Base-by-base conservation (phyloP, 2,329 filamentous ascomycete species). In the Ceratocystis cubensis region DNA sequence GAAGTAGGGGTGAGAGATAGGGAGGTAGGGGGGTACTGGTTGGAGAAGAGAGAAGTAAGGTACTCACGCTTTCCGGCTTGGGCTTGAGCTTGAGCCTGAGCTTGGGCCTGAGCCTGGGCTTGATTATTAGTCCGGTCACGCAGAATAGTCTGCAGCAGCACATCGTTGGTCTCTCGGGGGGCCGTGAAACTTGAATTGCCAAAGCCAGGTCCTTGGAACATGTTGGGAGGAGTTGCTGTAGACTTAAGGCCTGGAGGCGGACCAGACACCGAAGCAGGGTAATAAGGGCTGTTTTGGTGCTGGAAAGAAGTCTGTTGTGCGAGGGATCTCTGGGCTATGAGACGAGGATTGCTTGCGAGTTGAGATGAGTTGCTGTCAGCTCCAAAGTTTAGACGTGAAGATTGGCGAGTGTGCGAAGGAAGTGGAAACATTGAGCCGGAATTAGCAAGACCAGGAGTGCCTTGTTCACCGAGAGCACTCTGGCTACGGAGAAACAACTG, bases 171-270 rank as follows among this genome's bases (percentile, higher is more conserved):
- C 69, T 95, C 92, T 76, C 94, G 91, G 69, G 86, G 85, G 68
- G 81, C 77, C 69, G 79, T 81, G 71, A 96, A 89, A 53, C 85
- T 85, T 63, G 82, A 80, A 69, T 83, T 87, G 57, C 89, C 89
- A 74, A 96, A 96, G 8, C 84, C 84, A 74, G 94, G 89, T 61
- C 88, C 88, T 75, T 96, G 91, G 37, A 96, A 97, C 84, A 96
- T 94, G 71, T 89, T 91, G 17, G 94, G 93, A 67, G 94, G 93
- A 20, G 93, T 97, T 53, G 91, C 91, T 1, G 92, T 92, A 25
- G 93, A 95, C 78, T 99, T 99, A 33, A 99, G 81, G 8, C 94
- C 94, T 0, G 94, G 95, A 68, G 94, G 94, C 33, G 95, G 94
- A 2, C 92, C 93, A 72, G 95, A 91, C 72, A 96, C 91, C 8